phyloP scores from a whole-genome alignment of 176 grass and related monocot genomes.

The barley (Hordeum vulgare) region DNA sequence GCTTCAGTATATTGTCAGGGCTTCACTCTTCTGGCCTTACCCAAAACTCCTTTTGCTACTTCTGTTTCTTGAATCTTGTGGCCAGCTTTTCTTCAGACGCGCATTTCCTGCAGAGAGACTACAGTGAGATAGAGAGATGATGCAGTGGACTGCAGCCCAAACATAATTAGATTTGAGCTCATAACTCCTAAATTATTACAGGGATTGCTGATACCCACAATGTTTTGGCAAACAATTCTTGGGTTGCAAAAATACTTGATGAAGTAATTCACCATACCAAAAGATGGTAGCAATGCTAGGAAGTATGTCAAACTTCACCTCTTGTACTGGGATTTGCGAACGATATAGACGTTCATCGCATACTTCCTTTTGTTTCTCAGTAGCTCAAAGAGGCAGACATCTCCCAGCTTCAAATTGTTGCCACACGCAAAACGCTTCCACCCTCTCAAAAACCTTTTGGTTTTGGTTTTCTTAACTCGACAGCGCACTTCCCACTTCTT shows the following conservation, averaged over 20 bases:
- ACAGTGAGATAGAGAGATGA: neutral
- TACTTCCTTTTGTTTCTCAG: neutral
- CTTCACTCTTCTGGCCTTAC: no score
- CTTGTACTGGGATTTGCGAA: neutral
- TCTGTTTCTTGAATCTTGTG: no score
- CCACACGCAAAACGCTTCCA: constrained; percentile 19
- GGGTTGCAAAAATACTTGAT: neutral
- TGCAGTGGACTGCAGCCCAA: neutral
- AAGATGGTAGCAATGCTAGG: neutral
- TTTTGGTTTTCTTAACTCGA: no score
- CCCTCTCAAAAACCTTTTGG: neutral
- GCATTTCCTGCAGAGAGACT: neutral
- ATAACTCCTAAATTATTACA: neutral
- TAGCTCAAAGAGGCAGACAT: neutral
- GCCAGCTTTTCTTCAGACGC: no score
- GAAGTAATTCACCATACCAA: neutral
- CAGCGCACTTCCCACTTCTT: neutral
- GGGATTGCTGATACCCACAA: neutral
- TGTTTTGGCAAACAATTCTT: neutral
- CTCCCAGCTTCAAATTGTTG: constrained; percentile 27
- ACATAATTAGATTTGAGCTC: neutral
- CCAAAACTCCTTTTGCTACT: no score
- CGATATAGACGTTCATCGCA: neutral
- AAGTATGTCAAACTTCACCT: neutral
- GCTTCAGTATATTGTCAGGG: no score